Percentiles rank a stretch among this genome's conserved stretches.
These are phyloP conservation scores for Trichosporon asahii DNA, from an alignment of 1,284 basidiomycete genomes.

Conservation along the genomic window DNA sequence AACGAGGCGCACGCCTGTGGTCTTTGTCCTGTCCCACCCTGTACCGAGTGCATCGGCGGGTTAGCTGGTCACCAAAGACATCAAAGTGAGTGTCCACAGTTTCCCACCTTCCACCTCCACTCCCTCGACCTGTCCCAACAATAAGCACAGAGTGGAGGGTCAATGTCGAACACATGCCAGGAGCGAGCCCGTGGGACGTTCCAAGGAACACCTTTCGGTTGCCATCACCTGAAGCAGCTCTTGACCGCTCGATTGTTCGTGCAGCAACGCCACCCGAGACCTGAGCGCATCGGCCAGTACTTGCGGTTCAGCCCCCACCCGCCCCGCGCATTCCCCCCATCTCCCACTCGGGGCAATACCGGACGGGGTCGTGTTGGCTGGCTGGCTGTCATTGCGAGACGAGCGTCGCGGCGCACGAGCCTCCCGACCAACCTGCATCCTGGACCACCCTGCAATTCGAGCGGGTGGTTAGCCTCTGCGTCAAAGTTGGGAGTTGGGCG, in stretches of 20 bases:
- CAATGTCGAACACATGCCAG: slow-evolving; percentile 1
- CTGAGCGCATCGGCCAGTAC: not conserved
- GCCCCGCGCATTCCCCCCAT: not conserved
- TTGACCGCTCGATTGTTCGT: not conserved
- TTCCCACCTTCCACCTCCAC: not conserved
- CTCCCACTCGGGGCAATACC: not conserved
- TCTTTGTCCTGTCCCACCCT: not conserved
- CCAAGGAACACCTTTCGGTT: not conserved
- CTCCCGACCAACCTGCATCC: not conserved
- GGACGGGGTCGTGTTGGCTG: not conserved
- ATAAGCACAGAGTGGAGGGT: not conserved
- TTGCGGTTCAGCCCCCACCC: not conserved
- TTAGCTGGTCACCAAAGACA: not conserved
- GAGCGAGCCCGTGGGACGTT: not conserved
- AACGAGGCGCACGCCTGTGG: not conserved
- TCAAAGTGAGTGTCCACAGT: not conserved
- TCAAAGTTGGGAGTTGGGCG: not conserved
- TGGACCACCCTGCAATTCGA: not conserved
- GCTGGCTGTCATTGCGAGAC: not conserved
- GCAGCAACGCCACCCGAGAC: slow-evolving; percentile 5
- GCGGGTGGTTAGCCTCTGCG: not conserved
- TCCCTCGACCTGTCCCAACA: slow-evolving; percentile 1
- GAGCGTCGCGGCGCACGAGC: not conserved
- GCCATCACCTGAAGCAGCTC: not conserved
- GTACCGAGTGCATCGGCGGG: not conserved